Base-by-base conservation (phyloP, 164 flowering plant genomes). In the Paratinospora sagittata region DNA sequence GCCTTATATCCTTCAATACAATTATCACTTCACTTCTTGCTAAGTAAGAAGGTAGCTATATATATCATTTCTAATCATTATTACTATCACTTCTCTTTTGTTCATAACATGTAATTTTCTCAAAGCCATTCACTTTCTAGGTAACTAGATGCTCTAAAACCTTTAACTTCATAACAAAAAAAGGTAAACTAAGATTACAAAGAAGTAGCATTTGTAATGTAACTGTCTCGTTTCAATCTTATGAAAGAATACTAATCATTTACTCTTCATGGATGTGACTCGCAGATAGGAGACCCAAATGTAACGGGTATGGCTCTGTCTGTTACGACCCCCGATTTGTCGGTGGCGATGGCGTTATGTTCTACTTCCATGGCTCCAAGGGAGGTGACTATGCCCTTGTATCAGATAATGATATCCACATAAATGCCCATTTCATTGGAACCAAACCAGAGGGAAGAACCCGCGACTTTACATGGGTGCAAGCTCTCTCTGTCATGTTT, bases 401-500 rank as follows among this genome's bases (percentile, higher is more conserved):
- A 17, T 86, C 91, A 0, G 93, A 87, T 30, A 77, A 85, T 13
- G 73, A 84, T 60, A 78, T 88, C 19, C 89, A 85, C 0, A 84
- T 84, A 74, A 86, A 85, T 70, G 88, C 85, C 27, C 89, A 84
- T 70, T 82, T 88, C 83, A 88, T 88, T 9, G 87, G 91, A 33
- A 82, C 81, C n/a, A 68, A 89, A 27, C 93, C 93, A 0, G 19
- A 37, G 47, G 89, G 92, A 4, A 58, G 90, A 57, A 81, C 83
- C 19, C 80, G 89, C 0, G 97, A 89, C 81, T 89, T 67, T 74
- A 90, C 97, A 34, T 90, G 90, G 93, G 86, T 89, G 17, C 93
- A 90, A 72, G 85, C 89, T 49, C 78, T 90, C 12, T 73, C 87
- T 1, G 69, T 87, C 80, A 83, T 91, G 87, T 89, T 86, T 47